Conservation (phyloP, 345 rosid genomes). For the Bruguiera gymnorhiza region DNA sequence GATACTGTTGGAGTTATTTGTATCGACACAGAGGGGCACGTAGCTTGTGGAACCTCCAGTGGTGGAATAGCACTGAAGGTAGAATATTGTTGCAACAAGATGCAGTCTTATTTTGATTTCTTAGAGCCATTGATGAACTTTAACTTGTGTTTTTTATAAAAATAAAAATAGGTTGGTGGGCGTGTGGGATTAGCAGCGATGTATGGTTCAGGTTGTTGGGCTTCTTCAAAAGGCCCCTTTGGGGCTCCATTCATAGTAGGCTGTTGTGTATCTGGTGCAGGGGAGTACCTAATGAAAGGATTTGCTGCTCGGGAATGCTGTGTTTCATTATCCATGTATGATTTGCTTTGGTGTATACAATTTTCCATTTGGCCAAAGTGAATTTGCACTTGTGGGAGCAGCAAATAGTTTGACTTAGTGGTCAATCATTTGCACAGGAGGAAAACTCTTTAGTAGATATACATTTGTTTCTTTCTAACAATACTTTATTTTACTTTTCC, state of each 20-base stretch:
- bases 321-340: conserved; percentile 67
- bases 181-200: conserved; percentile 93
- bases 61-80: conserved; percentile 97
- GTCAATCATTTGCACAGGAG: background rate
- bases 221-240: conserved; percentile 66
- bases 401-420: background rate
- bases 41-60: conserved; percentile 89
- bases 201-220: conserved; percentile 98
- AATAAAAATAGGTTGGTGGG: conserved; percentile 58
- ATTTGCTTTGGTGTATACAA: background rate
- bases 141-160: background rate
- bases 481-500: background rate
- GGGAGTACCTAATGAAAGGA: conserved; percentile 90
- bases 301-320: conserved; percentile 92
- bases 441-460: background rate
- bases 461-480: background rate
- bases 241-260: conserved; percentile 71
- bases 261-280: conserved; percentile 86
- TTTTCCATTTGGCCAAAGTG: background rate
- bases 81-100: conserved; percentile 8
- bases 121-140: conserved; percentile 1
- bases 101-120: background rate
- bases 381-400: background rate
- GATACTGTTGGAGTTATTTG: conserved; percentile 97
- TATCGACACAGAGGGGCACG: conserved; percentile 72